phyloP scores from a whole-genome alignment of 2,329 filamentous ascomycete species.

The Pyrenophora graminea region DNA sequence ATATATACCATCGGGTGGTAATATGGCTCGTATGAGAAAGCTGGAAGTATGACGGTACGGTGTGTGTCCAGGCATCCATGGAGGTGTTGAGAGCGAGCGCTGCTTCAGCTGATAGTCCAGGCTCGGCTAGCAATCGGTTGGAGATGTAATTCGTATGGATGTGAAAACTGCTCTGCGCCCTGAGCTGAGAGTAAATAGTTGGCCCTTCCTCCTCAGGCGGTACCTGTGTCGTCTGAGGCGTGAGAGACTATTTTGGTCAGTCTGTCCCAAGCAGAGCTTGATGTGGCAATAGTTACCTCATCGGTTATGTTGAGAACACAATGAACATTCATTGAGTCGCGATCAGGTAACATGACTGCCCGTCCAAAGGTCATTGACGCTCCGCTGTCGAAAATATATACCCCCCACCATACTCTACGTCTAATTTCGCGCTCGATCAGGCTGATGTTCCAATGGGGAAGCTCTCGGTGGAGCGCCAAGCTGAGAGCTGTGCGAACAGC shows the following conservation, averaged over 20 bases:
- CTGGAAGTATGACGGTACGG: constrained; percentile 26
- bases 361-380: constrained; percentile 33
- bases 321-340: constrained; percentile 33
- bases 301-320: constrained; percentile 28
- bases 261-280: neutral
- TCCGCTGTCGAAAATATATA: constrained; percentile 35
- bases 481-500: constrained; percentile 31
- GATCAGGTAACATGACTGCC: constrained; percentile 31
- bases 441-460: constrained; percentile 35
- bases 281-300: constrained; percentile 12
- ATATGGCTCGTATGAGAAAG: constrained; percentile 8
- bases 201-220: constrained; percentile 23
- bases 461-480: constrained; percentile 31
- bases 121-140: constrained; percentile 29
- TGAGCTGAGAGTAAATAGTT: constrained; percentile 29
- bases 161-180: constrained; percentile 28
- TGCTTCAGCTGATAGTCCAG: constrained; percentile 30
- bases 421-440: constrained; percentile 31
- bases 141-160: constrained; percentile 32
- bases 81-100: constrained; percentile 25
- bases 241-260: constrained; percentile 23
- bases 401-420: constrained; percentile 31
- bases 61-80: constrained; percentile 25
- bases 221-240: constrained; percentile 23
- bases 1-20: constrained; percentile 24